Evolutionary conservation across 1,284 basidiomycete species (phyloP).

Genomic region (Papiliotrema laurentii): DNA sequence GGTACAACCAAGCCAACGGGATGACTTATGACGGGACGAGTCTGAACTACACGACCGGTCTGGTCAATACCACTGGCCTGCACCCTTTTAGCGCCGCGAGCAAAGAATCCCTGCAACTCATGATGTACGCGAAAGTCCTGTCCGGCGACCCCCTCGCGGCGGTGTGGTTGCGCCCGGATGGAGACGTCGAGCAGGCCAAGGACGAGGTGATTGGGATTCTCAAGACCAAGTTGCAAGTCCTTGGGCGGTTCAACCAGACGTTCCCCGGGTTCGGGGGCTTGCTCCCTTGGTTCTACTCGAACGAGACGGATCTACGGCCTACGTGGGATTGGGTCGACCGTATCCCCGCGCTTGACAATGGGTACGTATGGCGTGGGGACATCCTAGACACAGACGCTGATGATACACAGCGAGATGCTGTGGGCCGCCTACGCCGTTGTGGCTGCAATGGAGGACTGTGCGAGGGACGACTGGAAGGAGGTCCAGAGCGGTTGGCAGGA

Average conservation of each 20-base stretch:
- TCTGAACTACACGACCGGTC: conserved; percentile 1
- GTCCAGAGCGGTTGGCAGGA: conserved; percentile 2
- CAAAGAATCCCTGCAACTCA: conserved; percentile 5
- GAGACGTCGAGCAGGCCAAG: neutral
- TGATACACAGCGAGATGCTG: conserved; percentile 1
- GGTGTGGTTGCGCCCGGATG: neutral
- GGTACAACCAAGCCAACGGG: conserved; percentile 3
- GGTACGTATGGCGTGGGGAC: neutral
- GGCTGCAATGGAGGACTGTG: neutral
- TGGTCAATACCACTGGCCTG: neutral
- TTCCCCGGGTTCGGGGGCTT: conserved; percentile 4
- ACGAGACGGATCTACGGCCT: conserved; percentile 1
- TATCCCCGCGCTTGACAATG: conserved; percentile 7
- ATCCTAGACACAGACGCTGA: neutral
- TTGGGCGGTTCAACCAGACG: conserved; percentile 1
- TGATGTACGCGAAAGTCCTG: conserved; percentile 5
- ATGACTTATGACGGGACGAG: conserved; percentile 7
- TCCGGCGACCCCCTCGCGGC: conserved; percentile 1
- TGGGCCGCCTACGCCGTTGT: conserved; percentile 4
- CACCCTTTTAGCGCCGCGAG: conserved; percentile 3
- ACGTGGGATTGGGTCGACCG: conserved; percentile 6
- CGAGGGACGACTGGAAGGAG: neutral
- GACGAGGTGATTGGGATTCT: neutral
- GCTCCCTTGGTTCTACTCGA: conserved; percentile 2
- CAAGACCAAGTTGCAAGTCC: conserved; percentile 2